phyloP scores from a whole-genome alignment of 192 early-diverging fungal species.

The Coemansia sp. region DNA sequence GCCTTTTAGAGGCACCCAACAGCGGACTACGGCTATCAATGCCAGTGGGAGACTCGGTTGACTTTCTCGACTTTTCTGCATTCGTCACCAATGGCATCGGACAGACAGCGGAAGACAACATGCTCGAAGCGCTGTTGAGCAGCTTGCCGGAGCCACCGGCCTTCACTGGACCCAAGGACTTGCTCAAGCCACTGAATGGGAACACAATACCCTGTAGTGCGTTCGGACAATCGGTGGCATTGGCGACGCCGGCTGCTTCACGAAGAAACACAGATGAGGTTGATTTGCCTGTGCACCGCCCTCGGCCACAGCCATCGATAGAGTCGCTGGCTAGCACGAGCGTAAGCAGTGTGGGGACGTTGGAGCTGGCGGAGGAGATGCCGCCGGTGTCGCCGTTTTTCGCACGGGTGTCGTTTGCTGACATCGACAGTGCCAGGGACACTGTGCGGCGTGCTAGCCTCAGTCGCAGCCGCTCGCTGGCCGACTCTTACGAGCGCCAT shows the following conservation, averaged over 20 bases:
- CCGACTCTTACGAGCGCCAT: not conserved
- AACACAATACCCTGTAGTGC: not conserved
- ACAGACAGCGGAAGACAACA: slow-evolving; percentile 23
- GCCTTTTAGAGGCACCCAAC: not conserved
- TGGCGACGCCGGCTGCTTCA: slow-evolving; percentile 38
- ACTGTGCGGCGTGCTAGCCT: slow-evolving; percentile 16
- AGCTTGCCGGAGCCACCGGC: slow-evolving; percentile 44
- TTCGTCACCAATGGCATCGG: not conserved
- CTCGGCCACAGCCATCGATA: slow-evolving; percentile 8
- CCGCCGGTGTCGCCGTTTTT: slow-evolving; percentile 42
- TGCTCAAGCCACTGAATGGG: slow-evolving; percentile 14
- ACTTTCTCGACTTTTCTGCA: slow-evolving; percentile 6
- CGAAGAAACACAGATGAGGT: slow-evolving; percentile 42
- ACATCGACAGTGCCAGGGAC: slow-evolving; percentile 11
- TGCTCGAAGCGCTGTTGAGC: slow-evolving; percentile 45
- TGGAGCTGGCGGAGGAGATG: slow-evolving; percentile 23
- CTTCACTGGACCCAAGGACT: slow-evolving; percentile 16
- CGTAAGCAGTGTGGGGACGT: not conserved
- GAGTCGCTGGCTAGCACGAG: not conserved
- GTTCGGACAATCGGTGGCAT: not conserved
- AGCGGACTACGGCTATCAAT: slow-evolving; percentile 5
- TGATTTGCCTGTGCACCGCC: slow-evolving; percentile 15
- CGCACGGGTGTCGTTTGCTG: not conserved
- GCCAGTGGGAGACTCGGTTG: slow-evolving; percentile 7
- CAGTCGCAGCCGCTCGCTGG: not conserved